Percentiles rank a stretch among this genome's conserved stretches.
Evolutionary conservation across 768 basidiomycete species (phyloP).

Genomic region (Hemileccinum rubropunctum): DNA sequence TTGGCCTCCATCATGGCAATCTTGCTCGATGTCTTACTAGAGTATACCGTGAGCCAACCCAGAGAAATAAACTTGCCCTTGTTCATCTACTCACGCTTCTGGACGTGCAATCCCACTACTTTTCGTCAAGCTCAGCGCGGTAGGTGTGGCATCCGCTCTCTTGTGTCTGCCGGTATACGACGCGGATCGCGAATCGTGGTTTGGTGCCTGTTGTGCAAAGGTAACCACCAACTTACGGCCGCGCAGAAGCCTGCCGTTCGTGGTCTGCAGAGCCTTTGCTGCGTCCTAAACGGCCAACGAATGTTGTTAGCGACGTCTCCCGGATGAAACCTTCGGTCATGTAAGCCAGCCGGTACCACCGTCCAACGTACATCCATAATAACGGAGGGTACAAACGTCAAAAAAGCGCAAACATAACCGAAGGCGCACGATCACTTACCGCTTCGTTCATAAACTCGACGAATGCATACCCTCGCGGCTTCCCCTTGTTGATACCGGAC

Average conservation of each 20-base stretch:
- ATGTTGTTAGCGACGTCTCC: constrained; percentile 16
- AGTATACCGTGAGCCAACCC: constrained; percentile 7
- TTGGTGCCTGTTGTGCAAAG: constrained; percentile 81
- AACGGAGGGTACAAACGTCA: constrained; percentile 25
- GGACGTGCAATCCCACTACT: constrained; percentile 50
- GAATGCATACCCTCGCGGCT: constrained; percentile 94
- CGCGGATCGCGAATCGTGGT: constrained; percentile 25
- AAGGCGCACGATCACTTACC: constrained; percentile 52
- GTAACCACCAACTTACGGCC: constrained; percentile 92
- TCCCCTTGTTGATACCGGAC: constrained; percentile 82
- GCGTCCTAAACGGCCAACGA: constrained; percentile 66
- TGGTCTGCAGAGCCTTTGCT: constrained; percentile 63
- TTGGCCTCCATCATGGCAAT: constrained; percentile 98
- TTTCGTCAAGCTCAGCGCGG: constrained; percentile 87
- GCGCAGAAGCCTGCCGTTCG: constrained; percentile 78
- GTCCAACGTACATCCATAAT: constrained; percentile 19
- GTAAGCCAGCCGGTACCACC: constrained; percentile 15
- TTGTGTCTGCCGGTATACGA: constrained; percentile 37
- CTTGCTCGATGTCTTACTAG: constrained; percentile 72
- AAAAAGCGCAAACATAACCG: constrained; percentile 19
- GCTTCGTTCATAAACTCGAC: constrained; percentile 77
- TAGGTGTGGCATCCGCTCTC: constrained; percentile 66
- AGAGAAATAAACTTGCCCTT: not conserved
- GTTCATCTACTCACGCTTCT: constrained; percentile 40
- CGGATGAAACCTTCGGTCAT: constrained; percentile 21